Evolutionary conservation across 2,329 filamentous ascomycete genomes (phyloP), one percentile per base, ranked within the genome.

Genomic region (Fusarium sp.): DNA sequence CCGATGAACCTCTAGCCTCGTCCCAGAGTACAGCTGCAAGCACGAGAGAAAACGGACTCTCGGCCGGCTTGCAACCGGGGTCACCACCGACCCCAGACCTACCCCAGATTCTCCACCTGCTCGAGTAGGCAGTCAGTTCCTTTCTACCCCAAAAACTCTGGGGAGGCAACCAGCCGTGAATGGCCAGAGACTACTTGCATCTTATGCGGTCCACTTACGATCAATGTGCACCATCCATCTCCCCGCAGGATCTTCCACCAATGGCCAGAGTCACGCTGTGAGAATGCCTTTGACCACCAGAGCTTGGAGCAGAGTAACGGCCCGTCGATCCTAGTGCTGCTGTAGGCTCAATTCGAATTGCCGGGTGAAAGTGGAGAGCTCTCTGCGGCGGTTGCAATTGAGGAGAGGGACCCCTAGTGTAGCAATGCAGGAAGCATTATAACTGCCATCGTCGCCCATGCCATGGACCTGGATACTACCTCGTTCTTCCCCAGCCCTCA

Each of bases 231-330:
- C 65, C 58, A 53, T 48, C 52, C 57, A 40, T 50, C 23, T 47
- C 28, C 61, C 65, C 53, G 60, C 64, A 64, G 36, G 62, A 70
- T 75, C 61, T 75, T 75, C 73, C 73, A 75, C 73, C 73, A 75
- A 75, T 75, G 23, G 53, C 12, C 27, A 11, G 28, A 30, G 37
- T 27, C 10, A 12, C 15, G 41, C 40, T 36, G 31, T 41, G 11
- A 31, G 46, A 41, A 59, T 55, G 52, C 28, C 60, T 62, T 58
- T 41, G 30, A 54, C 12, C 13, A 31, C 5, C 37, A 16, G 18
- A 44, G 56, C 51, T 48, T 41, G 57, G 37, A 47, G 31, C 16
- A 60, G 43, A 46, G 16, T 61, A 11, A 59, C 73, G 73, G 73
- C 60, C 73, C 73, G 73, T 70, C 60, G 70, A 65, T 75, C 73